These are phyloP conservation scores for Gymnopilus junonius DNA, from an alignment of 768 basidiomycete species.

Conservation along the genomic window DNA sequence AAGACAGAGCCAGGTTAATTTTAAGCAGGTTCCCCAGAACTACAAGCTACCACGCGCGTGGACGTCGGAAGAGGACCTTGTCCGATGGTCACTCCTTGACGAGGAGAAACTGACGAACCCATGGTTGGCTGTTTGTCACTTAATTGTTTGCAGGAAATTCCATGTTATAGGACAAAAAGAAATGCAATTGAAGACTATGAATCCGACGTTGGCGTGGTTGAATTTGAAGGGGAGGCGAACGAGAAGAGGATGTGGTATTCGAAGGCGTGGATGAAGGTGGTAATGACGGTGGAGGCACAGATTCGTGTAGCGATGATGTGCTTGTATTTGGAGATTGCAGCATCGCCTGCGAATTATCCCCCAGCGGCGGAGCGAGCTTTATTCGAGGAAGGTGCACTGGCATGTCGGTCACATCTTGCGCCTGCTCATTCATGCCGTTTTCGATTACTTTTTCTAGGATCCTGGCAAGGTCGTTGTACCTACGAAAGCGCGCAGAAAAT, in stretches of 20 bases:
- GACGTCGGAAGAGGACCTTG: too few species aligned
- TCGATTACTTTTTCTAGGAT: constrained; percentile 72
- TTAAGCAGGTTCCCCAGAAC: too few species aligned
- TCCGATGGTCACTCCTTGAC: background rate
- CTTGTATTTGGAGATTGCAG: background rate
- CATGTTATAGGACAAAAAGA: background rate
- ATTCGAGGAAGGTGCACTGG: background rate
- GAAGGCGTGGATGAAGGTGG: background rate
- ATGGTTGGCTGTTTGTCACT: too few species aligned
- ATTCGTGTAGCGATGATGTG: background rate
- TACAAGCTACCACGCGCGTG: too few species aligned
- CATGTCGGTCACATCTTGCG: background rate
- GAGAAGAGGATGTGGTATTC: background rate
- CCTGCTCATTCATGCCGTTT: constrained; percentile 50
- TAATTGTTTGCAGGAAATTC: background rate
- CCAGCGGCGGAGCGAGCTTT: background rate
- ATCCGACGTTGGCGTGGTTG: background rate
- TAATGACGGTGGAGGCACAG: background rate
- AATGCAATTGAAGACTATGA: background rate
- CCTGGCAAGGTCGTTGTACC: constrained; percentile 68
- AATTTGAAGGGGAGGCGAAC: too few species aligned
- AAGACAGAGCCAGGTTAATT: too few species aligned
- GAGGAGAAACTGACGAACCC: too few species aligned
- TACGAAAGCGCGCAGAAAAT: constrained; percentile 22
- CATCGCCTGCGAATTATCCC: background rate